phyloP scores from a whole-genome alignment of 139 green algal genomes.

The Coelastrella sp. region DNA sequence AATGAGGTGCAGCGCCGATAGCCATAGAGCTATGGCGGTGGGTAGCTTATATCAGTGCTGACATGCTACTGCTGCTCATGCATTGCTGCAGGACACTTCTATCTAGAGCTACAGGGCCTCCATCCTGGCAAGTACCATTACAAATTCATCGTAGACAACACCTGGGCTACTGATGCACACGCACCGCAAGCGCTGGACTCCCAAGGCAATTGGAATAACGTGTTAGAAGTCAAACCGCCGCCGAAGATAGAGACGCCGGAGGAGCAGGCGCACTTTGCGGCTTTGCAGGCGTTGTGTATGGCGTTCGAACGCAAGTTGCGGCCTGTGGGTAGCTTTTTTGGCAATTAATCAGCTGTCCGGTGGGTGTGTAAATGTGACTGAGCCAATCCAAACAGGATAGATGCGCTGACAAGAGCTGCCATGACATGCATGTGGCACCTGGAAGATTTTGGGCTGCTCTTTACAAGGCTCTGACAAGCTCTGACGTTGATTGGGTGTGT shows the following conservation, averaged over 20 bases:
- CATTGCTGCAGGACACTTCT: slow-evolving; percentile 49
- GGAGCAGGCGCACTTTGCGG: slow-evolving; percentile 59
- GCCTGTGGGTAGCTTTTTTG: not conserved
- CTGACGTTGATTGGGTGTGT: too few species aligned
- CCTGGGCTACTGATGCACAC: slow-evolving; percentile 74
- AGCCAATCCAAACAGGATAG: too few species aligned
- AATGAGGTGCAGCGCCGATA: too few species aligned
- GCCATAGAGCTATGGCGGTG: too few species aligned
- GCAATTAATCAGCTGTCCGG: not conserved
- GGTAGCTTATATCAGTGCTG: too few species aligned
- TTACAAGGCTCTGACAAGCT: too few species aligned
- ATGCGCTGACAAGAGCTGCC: too few species aligned
- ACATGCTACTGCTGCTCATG: not conserved
- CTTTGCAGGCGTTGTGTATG: slow-evolving; percentile 54
- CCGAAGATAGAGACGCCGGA: slow-evolving; percentile 47
- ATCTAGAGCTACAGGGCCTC: slow-evolving; percentile 70
- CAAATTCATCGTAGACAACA: slow-evolving; percentile 87
- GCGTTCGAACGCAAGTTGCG: slow-evolving; percentile 62
- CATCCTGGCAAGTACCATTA: slow-evolving; percentile 79
- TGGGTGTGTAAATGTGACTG: too few species aligned
- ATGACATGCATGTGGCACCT: too few species aligned
- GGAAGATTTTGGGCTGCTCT: too few species aligned
- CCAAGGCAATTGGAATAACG: slow-evolving; percentile 84
- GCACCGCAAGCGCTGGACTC: slow-evolving; percentile 61
- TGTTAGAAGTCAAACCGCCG: slow-evolving; percentile 61